A percentile compares a stretch with the other conserved stretches of the same genome.
Conservation (phyloP, 345 rosid species). For the Diplotaxis tenuifolia region DNA sequence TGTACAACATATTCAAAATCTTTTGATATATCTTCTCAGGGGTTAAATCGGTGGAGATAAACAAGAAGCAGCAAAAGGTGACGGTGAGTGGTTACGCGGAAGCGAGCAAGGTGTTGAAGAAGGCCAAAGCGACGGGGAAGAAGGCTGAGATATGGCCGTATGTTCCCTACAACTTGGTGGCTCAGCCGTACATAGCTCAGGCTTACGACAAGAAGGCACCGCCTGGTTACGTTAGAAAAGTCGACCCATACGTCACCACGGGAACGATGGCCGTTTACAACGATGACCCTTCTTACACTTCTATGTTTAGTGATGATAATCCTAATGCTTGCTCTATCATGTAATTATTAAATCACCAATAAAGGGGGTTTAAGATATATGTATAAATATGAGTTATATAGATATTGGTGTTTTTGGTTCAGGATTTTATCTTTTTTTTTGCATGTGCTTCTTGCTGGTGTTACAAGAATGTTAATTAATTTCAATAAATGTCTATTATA, state of each 20-base stretch:
- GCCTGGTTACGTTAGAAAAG: slow-evolving; percentile 81
- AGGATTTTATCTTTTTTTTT: slow-evolving; percentile 21
- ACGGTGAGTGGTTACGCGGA: slow-evolving; percentile 81
- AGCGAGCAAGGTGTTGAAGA: slow-evolving; percentile 72
- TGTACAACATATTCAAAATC: background rate
- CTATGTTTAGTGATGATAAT: slow-evolving; percentile 80
- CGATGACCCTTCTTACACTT: slow-evolving; percentile 54
- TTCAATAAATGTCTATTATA: background rate
- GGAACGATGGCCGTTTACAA: slow-evolving; percentile 47
- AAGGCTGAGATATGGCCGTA: slow-evolving; percentile 97
- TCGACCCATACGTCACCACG: slow-evolving; percentile 44
- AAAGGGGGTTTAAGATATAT: background rate
- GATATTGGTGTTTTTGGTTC: slow-evolving; percentile 11
- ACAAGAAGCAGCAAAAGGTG: slow-evolving; percentile 93
- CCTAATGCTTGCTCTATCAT: slow-evolving; percentile 92
- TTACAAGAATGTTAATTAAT: slow-evolving; percentile 8
- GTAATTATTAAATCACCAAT: slow-evolving; percentile 34
- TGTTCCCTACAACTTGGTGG: slow-evolving; percentile 82
- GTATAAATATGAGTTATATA: slow-evolving; percentile 2
- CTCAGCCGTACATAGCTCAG: slow-evolving; percentile 68
- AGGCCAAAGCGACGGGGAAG: slow-evolving; percentile 88
- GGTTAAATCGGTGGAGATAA: slow-evolving; percentile 73
- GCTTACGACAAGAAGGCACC: slow-evolving; percentile 98
- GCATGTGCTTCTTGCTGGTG: slow-evolving; percentile 28
- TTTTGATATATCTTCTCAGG: slow-evolving; percentile 42